Evolutionary conservation across 345 rosid genomes (phyloP).

Genomic region (Rubroshorea leprosula): DNA sequence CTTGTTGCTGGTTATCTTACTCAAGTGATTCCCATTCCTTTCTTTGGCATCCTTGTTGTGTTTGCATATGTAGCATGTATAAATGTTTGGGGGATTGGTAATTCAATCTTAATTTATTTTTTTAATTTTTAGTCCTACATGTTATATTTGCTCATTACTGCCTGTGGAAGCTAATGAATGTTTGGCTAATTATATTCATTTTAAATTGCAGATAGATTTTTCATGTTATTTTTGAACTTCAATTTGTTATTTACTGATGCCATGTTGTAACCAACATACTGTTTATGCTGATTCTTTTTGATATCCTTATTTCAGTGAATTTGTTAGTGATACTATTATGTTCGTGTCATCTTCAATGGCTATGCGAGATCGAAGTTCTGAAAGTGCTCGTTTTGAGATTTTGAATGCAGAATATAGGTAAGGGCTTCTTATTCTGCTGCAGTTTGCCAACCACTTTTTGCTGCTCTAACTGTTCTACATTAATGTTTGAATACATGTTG

Average conservation of each 20-base stretch:
- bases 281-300: slow-evolving; percentile 21
- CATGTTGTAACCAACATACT: neutral
- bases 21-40: neutral
- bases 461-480: neutral
- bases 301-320: slow-evolving; percentile 58
- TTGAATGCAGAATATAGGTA: slow-evolving; percentile 79
- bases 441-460: neutral
- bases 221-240: neutral
- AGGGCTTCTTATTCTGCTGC: neutral
- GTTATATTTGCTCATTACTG: neutral
- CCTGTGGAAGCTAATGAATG: neutral
- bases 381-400: slow-evolving; percentile 91
- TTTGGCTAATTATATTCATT: neutral
- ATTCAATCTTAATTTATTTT: neutral
- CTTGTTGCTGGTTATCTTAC: neutral
- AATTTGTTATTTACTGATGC: neutral
- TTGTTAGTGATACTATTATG: slow-evolving; percentile 81
- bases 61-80: neutral
- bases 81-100: neutral
- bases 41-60: neutral
- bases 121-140: neutral
- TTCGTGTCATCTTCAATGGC: slow-evolving; percentile 85
- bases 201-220: neutral
- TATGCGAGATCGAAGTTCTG: slow-evolving; percentile 84
- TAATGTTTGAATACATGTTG: too few species aligned